These are phyloP conservation scores for Xeromyces bisporus DNA, from an alignment of 495 filamentous ascomycete genomes.

Conservation along the genomic window DNA sequence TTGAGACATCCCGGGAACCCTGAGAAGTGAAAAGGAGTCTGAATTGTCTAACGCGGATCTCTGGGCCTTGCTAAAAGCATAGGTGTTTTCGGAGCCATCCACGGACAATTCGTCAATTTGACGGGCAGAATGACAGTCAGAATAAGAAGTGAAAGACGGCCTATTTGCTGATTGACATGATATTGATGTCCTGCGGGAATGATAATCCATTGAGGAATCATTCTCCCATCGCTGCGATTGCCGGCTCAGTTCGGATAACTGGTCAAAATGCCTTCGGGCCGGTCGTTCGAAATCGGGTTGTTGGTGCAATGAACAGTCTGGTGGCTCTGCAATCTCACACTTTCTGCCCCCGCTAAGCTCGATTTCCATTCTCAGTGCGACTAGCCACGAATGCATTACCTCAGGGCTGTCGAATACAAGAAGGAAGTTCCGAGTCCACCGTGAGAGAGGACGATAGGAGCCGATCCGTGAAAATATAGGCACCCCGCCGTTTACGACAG, in stretches of 20 bases:
- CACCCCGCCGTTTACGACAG: slow-evolving; percentile 29
- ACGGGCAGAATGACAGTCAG: background rate
- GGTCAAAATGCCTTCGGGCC: slow-evolving; percentile 36
- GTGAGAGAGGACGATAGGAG: slow-evolving; percentile 42
- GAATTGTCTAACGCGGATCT: background rate
- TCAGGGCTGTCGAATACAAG: slow-evolving; percentile 67
- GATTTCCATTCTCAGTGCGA: slow-evolving; percentile 47
- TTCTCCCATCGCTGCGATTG: background rate
- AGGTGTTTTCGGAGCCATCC: background rate
- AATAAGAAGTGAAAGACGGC: background rate
- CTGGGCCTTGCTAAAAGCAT: background rate
- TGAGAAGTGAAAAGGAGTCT: background rate
- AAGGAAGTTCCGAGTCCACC: slow-evolving; percentile 50
- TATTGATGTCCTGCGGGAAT: background rate
- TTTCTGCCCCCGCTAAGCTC: slow-evolving; percentile 53
- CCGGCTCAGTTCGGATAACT: slow-evolving; percentile 37
- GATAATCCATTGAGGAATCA: background rate
- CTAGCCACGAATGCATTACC: slow-evolving; percentile 70
- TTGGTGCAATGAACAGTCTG: slow-evolving; percentile 21
- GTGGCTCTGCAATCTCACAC: slow-evolving; percentile 7
- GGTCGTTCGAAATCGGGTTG: slow-evolving; percentile 19
- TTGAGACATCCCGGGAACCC: background rate
- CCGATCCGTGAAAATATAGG: slow-evolving; percentile 58
- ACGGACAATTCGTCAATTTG: background rate
- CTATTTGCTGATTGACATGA: background rate